These are phyloP conservation scores for Spergularia azorica DNA, from an alignment of 179 eudicot genomes.

Conservation along the genomic window DNA sequence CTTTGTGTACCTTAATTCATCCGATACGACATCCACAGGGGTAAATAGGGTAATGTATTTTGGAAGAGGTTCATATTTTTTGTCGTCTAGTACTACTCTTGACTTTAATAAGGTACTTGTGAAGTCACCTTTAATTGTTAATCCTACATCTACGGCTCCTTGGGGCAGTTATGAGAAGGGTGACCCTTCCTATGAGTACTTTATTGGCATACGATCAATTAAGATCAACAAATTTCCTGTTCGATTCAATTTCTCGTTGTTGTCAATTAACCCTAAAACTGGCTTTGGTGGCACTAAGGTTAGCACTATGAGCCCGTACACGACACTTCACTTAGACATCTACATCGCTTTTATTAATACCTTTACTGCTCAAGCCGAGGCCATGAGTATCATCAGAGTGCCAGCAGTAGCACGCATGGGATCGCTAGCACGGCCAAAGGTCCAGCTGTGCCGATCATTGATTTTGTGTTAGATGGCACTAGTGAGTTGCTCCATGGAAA, in stretches of 20 bases:
- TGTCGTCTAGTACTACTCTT: slow-evolving; percentile 1
- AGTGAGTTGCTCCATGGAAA: neutral
- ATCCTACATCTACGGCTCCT: neutral
- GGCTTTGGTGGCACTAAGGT: slow-evolving; percentile 11
- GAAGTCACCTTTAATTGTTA: neutral
- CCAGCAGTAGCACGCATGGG: slow-evolving; percentile 17
- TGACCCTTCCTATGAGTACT: slow-evolving; percentile 13
- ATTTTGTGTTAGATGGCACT: slow-evolving; percentile 34
- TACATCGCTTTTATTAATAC: neutral
- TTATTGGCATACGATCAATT: neutral
- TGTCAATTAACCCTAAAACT: neutral
- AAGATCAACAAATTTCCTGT: neutral
- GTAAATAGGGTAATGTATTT: slow-evolving; percentile 10
- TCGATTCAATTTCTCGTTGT: neutral
- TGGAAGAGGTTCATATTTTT: slow-evolving; percentile 5
- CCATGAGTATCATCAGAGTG: slow-evolving; percentile 21
- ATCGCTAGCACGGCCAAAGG: neutral
- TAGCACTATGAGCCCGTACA: slow-evolving; percentile 11
- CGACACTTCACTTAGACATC: neutral
- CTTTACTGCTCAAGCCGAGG: slow-evolving; percentile 12
- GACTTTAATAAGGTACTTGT: neutral
- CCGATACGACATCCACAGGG: neutral
- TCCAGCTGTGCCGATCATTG: slow-evolving; percentile 31
- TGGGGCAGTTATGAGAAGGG: neutral
- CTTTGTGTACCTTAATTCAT: slow-evolving; percentile 4